A percentile compares a stretch with the other conserved stretches of the same genome.
These are phyloP conservation scores for Melampsora larici-populina DNA, from an alignment of 1,284 basidiomycete species.

Conservation along the genomic window DNA sequence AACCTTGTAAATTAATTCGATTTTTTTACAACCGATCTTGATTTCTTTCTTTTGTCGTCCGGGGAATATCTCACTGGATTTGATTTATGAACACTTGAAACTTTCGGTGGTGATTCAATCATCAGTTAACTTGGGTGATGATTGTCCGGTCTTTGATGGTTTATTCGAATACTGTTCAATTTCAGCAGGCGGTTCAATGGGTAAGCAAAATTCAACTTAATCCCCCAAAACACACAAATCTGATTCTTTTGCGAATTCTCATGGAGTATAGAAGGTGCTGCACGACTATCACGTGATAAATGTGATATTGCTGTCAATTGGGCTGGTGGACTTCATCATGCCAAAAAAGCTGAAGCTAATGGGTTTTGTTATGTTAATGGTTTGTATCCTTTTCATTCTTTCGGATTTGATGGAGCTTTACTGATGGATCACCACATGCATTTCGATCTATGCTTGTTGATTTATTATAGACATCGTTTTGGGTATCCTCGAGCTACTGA, in stretches of 20 bases:
- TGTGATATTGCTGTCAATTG: constrained; percentile 99
- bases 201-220: constrained; percentile 58
- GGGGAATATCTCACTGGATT: no score
- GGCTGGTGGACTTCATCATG: constrained; percentile 96
- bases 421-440: no score
- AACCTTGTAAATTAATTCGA: no score
- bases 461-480: constrained; percentile 79
- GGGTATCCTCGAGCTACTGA: constrained; percentile 87
- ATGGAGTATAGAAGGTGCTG: constrained; percentile 76
- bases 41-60: not conserved
- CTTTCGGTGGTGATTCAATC: no score
- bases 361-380: constrained; percentile 99
- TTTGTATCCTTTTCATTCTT: constrained; percentile 52
- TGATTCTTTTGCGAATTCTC: not conserved
- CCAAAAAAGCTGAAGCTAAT: constrained; percentile 96
- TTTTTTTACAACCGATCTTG: not conserved
- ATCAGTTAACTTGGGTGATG: constrained; percentile 89
- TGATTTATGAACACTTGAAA: no score
- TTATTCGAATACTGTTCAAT: constrained; percentile 98
- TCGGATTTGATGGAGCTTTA: constrained; percentile 17
- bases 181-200: constrained; percentile 97
- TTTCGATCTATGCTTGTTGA: not conserved
- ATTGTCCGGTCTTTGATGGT: constrained; percentile 97
- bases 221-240: not conserved
- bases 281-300: constrained; percentile 88